Conservation (phyloP, 2,329 filamentous ascomycete species). For the Nothophaeocryptopus gaeumannii region DNA sequence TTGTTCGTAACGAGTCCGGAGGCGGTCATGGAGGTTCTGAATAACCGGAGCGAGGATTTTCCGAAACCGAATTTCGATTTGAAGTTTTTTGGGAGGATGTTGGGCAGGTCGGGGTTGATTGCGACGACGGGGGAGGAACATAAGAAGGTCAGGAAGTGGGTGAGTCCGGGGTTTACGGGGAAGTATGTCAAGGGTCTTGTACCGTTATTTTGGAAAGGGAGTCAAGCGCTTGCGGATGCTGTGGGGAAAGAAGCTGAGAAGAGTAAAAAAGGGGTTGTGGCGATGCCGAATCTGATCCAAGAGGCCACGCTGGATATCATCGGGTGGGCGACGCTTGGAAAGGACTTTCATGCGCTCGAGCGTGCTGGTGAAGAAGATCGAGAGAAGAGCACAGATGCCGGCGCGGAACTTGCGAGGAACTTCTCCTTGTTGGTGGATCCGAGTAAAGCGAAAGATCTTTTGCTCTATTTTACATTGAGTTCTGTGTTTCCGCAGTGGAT, state of each 20-base stretch:
- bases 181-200: conserved; percentile 27
- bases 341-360: conserved; percentile 40
- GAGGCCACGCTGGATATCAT: conserved; percentile 44
- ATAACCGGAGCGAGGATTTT: conserved; percentile 53
- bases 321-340: conserved; percentile 43
- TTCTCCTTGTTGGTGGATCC: neutral
- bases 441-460: neutral
- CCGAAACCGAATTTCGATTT: conserved; percentile 47
- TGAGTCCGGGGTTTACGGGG: conserved; percentile 42
- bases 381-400: neutral
- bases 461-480: neutral
- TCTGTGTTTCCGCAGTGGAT: neutral
- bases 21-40: conserved; percentile 51
- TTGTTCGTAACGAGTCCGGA: conserved; percentile 39
- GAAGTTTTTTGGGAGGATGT: conserved; percentile 46
- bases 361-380: conserved; percentile 2
- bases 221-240: neutral
- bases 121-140: conserved; percentile 51
- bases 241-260: neutral
- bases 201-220: conserved; percentile 6
- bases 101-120: conserved; percentile 49
- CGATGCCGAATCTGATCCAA: conserved; percentile 37
- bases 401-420: neutral
- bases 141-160: conserved; percentile 61
- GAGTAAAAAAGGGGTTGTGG: neutral